Evolutionary conservation across 108 stramenopile genomes (phyloP).

Genomic region (Heterococcus sp.): DNA sequence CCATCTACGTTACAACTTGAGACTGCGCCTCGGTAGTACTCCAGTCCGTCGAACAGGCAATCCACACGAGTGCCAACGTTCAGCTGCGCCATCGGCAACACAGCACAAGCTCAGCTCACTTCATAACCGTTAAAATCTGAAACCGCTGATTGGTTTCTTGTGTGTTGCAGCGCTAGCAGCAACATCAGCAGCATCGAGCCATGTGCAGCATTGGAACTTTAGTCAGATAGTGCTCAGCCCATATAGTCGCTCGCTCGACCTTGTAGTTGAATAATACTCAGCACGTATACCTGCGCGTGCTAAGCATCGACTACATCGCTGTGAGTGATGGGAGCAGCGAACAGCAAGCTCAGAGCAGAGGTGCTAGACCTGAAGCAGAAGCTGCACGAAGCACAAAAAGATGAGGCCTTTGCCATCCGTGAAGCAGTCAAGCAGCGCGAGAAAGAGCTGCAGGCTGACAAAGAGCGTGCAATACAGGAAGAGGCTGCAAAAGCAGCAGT

Average conservation of each 20-base stretch:
- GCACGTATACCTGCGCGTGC: no score
- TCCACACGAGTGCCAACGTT: constrained; percentile 11
- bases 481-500: constrained; percentile 2
- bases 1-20: neutral
- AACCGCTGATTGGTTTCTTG: no score
- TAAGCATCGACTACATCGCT: no score
- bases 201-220: no score
- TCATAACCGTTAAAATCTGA: no score
- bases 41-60: constrained; percentile 14
- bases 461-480: constrained; percentile 5
- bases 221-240: no score
- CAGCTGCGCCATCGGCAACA: neutral
- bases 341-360: constrained; percentile 17
- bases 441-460: neutral
- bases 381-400: neutral
- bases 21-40: constrained; percentile 25
- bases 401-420: neutral
- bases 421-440: constrained; percentile 17
- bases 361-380: constrained; percentile 13
- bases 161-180: no score
- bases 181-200: no score
- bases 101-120: neutral
- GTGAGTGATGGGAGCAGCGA: no score
- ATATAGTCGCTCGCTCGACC: no score
- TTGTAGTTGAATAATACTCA: no score